Base-by-base conservation (phyloP, 352 stramenopile species). In the Phytophthora tentaculata region DNA sequence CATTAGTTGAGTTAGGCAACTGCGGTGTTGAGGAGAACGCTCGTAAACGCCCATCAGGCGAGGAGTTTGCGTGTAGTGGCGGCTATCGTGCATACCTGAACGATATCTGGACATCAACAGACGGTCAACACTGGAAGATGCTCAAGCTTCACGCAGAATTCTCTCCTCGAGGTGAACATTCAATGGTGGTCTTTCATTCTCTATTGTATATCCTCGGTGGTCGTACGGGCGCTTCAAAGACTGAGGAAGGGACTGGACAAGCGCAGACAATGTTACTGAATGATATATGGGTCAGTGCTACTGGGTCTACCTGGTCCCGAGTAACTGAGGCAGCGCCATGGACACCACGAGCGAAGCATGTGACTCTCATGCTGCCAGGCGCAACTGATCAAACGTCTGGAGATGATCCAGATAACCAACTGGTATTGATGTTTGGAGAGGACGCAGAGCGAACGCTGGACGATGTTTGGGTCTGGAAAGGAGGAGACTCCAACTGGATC, bases 401-500 rank as follows among this genome's bases (percentile, higher is more conserved):
- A 5, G 81, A 89, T 12, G 75, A 84, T 23, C 58, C 71, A 2
- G 67, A 80, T 32, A 79, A 86, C 37, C 76, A 89, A 52, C 56
- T 93, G 17, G 59, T 93, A 19, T 39, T 91, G 2, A 69, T 92
- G 53, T 86, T 83, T 64, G 85, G 85, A 4, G 83, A 91, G 55
- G 75, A 89, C 56, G 81, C 78, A 41, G 83, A 93, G 28, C 70
- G 73, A 22, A 75, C 80, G 6, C 58, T 91, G 1, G 75, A 76
- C 10, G 85, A 93, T 53, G 82, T 91, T 17, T 93, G 85, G 85
- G 77, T 81, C 4, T 90, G 83, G 80, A 81, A 78, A 28, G 75
- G 76, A 24, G 56, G 54, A 5, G 26, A 56, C 12, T 29, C 48
- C 0, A 56, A 51, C 24, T 90, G 81, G 83, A 52, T 86, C 23